Evolutionary conservation across 441 rosid genomes (phyloP), one percentile per base, ranked within the genome.

Genomic region (Populus hybrid): DNA sequence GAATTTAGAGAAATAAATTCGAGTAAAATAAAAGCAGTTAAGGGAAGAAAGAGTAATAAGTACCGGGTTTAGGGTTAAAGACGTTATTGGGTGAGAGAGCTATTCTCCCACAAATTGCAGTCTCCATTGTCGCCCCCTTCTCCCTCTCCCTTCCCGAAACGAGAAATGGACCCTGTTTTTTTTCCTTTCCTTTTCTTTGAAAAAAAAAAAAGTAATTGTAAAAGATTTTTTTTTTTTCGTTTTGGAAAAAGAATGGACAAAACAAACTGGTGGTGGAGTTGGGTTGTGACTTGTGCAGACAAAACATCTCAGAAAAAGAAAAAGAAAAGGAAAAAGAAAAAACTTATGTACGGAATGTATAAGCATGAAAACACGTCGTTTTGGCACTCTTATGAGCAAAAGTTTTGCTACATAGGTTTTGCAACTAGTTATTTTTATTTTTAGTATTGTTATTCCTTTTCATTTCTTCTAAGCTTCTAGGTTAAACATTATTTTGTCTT

Each of bases 51-150:
- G 64, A 72, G 65, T n/a, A 59, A 40, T 8, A 6, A 4, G 69
- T 46, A 91, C 96, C 98, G 89, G 91, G 86, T 83, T 83, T 89
- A 23, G 94, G 87, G 79, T 83, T 86, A 83, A 94, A 79, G 86
- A 91, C 85, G 70, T 87, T 79, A 83, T 84, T 88, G 6, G 98
- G 93, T 72, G 97, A 92, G 87, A 91, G 93, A 86, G 95, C 78
- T 74, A 93, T 79, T 79, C 94, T 91, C 91, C 98, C 94, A 85
- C 88, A 86, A 61, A 94, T 87, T 80, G 92, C 89, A 82, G 87
- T 91, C 85, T 89, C 98, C 98, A 92, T 94, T 14, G 74, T 80
- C 70, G 77, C 19, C 75, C 70, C 78, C 30, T 75, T 26, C 73
- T n/a, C 63, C 7, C 42, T 34, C 70, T 40, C 74, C 65, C 77